A percentile compares a stretch with the other conserved stretches of the same genome.
Conservation (phyloP, 2,329 filamentous ascomycete species). For the Botrytis tulipae region DNA sequence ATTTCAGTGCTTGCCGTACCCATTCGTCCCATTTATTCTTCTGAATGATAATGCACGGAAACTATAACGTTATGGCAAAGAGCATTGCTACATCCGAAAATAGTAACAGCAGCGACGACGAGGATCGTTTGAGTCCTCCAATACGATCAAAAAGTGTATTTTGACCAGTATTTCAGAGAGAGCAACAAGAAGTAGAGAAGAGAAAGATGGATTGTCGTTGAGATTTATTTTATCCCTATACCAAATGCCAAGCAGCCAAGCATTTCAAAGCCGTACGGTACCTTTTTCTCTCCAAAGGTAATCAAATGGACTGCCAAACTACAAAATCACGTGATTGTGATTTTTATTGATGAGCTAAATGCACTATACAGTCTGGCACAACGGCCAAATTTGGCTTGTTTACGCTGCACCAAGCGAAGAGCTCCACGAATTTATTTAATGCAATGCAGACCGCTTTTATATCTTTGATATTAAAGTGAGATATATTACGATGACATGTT, state of each 20-base stretch:
- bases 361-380: background rate
- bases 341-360: background rate
- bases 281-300: no score
- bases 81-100: background rate
- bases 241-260: constrained; percentile 12
- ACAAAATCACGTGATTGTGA: background rate
- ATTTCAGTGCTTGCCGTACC: background rate
- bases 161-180: background rate
- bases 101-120: background rate
- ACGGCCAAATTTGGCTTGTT: background rate
- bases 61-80: background rate
- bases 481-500: constrained; percentile 21
- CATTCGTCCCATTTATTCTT: background rate
- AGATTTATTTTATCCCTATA: background rate
- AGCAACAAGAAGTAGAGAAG: background rate
- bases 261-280: background rate
- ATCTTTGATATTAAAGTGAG: constrained; percentile 6
- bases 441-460: constrained; percentile 17
- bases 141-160: background rate
- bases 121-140: background rate
- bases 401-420: constrained; percentile 1
- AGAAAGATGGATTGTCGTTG: background rate
- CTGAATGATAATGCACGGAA: no score
- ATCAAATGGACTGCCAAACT: background rate
- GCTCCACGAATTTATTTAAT: constrained; percentile 7